Conservation (phyloP, 768 basidiomycete species). For the Leccinum subtestaceum region DNA sequence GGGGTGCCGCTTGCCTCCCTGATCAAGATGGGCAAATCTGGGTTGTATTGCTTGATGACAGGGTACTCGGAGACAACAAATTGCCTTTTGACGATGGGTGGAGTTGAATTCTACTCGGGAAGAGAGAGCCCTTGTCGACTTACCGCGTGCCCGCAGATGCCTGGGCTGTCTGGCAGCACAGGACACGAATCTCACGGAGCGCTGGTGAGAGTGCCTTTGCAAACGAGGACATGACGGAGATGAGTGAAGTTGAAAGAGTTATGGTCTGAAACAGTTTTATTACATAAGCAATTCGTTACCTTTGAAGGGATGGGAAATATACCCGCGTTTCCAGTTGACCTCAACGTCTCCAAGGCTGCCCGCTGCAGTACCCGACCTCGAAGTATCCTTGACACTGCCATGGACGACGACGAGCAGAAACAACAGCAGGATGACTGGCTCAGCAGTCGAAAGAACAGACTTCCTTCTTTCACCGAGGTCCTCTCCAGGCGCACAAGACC, state of each 20-base stretch:
- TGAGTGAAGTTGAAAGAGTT: conserved; percentile 12
- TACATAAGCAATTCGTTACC: conserved; percentile 28
- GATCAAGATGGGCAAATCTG: conserved; percentile 81
- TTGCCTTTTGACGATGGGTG: conserved; percentile 48
- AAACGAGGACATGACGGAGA: conserved; percentile 55
- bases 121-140: conserved; percentile 20
- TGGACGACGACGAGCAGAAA: conserved; percentile 57
- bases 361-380: conserved; percentile 14
- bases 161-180: conserved; percentile 73
- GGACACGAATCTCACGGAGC: conserved; percentile 74
- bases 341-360: conserved; percentile 15
- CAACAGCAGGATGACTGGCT: conserved; percentile 71
- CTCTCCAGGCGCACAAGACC: conserved; percentile 87
- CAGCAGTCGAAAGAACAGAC: conserved; percentile 64
- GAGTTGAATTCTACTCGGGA: neutral
- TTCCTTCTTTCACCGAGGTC: conserved; percentile 90
- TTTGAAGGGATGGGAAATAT: conserved; percentile 2
- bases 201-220: conserved; percentile 74
- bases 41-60: conserved; percentile 76
- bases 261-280: conserved; percentile 2
- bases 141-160: conserved; percentile 81
- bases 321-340: conserved; percentile 18
- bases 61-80: conserved; percentile 77
- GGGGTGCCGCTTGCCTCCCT: conserved; percentile 78
- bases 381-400: conserved; percentile 19